Evolutionary conservation across 371 early-diverging fungal species (phyloP).

Genomic region (Blakeslea trispora): DNA sequence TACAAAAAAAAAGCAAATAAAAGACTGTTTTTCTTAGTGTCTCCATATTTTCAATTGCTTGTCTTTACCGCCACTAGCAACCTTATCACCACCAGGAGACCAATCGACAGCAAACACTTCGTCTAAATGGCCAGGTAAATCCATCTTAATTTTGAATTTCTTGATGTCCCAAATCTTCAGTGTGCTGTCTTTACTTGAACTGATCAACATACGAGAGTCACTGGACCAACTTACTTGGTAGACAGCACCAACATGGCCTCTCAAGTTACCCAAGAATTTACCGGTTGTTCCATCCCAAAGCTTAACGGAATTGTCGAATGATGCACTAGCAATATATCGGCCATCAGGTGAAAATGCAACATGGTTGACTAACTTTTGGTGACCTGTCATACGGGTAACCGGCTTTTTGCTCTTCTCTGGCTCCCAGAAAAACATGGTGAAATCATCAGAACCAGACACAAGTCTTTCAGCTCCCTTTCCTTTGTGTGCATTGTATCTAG

Average conservation of each 20-base stretch:
- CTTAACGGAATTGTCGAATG: constrained; percentile 98
- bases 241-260: constrained; percentile 94
- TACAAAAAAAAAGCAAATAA: constrained; percentile 8
- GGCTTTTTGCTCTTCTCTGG: constrained; percentile 84
- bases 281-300: constrained; percentile 96
- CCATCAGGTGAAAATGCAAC: constrained; percentile 95
- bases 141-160: constrained; percentile 83
- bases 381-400: constrained; percentile 85
- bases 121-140: constrained; percentile 95
- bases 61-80: constrained; percentile 94
- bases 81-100: constrained; percentile 90
- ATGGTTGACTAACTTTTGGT: constrained; percentile 95
- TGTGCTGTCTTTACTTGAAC: constrained; percentile 92
- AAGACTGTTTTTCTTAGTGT: constrained; percentile 34
- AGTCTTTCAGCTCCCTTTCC: constrained; percentile 77
- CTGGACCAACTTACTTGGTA: constrained; percentile 94
- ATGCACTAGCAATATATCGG: constrained; percentile 88
- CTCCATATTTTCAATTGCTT: constrained; percentile 80
- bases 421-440: constrained; percentile 96
- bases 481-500: constrained; percentile 77
- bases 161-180: constrained; percentile 93
- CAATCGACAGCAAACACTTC: constrained; percentile 96
- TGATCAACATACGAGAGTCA: constrained; percentile 89
- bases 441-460: constrained; percentile 95
- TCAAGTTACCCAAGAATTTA: constrained; percentile 88